Evolutionary conservation across 148 eudicot species (phyloP).

Genomic region (Persicaria tinctoria): DNA sequence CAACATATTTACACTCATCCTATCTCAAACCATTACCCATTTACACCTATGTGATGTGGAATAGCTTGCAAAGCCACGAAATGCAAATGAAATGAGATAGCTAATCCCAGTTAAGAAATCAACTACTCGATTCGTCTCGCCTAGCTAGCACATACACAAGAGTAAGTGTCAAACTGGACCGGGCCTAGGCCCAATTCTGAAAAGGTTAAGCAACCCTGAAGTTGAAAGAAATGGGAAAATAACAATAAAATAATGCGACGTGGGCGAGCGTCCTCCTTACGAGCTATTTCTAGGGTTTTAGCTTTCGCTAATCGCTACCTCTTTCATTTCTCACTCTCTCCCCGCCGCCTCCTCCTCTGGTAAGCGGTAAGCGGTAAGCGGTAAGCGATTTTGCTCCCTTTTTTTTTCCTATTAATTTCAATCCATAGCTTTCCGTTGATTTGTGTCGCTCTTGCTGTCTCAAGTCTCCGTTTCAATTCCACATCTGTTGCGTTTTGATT

Average conservation of each 20-base stretch:
- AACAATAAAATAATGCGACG: not conserved
- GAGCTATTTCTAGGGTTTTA: conserved; percentile 9
- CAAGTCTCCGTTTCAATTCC: not conserved
- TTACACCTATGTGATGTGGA: too few relatives aligned
- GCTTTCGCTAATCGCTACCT: not conserved
- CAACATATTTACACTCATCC: too few relatives aligned
- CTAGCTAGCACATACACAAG: too few relatives aligned
- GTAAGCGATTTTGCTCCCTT: not conserved
- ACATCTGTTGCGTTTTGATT: not conserved
- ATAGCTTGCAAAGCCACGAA: too few relatives aligned
- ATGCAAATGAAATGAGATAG: too few relatives aligned
- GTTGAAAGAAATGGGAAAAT: not conserved
- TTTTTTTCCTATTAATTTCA: not conserved
- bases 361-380: conserved; percentile 5
- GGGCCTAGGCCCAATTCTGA: too few relatives aligned
- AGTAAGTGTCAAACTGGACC: too few relatives aligned
- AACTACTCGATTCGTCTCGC: too few relatives aligned
- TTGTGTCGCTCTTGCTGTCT: too few relatives aligned
- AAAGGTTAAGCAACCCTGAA: too few relatives aligned
- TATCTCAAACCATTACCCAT: too few relatives aligned
- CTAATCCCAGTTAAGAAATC: too few relatives aligned
- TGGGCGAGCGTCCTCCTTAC: not conserved
- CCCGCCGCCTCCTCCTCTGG: conserved; percentile 5
- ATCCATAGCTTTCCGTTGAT: not conserved
- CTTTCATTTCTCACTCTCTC: not conserved